Conservation (phyloP, 2,329 filamentous ascomycete genomes). For the Exophiala sideris region DNA sequence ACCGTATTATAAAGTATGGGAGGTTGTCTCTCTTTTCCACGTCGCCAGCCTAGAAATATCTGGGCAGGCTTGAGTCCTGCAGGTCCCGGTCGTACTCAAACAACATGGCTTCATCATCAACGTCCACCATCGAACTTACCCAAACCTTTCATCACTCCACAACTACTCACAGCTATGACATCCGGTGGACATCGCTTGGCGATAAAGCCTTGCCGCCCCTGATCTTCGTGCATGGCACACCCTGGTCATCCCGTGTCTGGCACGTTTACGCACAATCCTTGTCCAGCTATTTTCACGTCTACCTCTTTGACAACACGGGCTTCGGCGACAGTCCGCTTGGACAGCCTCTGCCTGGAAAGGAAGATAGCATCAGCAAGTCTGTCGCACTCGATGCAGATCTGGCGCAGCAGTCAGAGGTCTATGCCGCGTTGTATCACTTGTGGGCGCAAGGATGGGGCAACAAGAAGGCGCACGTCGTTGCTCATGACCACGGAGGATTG, state of each 20-base stretch:
- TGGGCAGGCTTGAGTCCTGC: too few species aligned
- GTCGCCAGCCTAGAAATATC: too few species aligned
- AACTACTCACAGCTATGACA: constrained; percentile 30
- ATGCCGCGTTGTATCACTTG: constrained; percentile 38
- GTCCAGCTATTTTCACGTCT: constrained; percentile 37
- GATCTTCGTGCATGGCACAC: constrained; percentile 48
- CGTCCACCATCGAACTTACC: neutral
- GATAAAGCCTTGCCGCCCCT: constrained; percentile 32
- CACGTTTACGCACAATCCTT: constrained; percentile 36
- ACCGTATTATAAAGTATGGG: too few species aligned
- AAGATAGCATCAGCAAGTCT: constrained; percentile 7
- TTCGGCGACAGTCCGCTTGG: constrained; percentile 41
- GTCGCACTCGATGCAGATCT: constrained; percentile 37
- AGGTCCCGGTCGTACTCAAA: too few species aligned
- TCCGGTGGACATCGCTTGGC: constrained; percentile 38
- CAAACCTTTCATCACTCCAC: constrained; percentile 34
- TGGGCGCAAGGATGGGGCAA: constrained; percentile 32
- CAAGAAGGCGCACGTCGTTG: constrained; percentile 38
- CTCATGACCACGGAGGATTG: constrained; percentile 46
- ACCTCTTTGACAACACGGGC: constrained; percentile 47
- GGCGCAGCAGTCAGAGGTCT: constrained; percentile 38
- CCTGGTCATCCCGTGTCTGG: constrained; percentile 47
- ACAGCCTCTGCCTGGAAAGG: constrained; percentile 13
- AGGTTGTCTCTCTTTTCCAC: too few species aligned
- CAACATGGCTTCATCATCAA: too few species aligned